These are phyloP conservation scores for Nematodospora valgi DNA, from an alignment of 805 yeast genomes.

Conservation along the genomic window DNA sequence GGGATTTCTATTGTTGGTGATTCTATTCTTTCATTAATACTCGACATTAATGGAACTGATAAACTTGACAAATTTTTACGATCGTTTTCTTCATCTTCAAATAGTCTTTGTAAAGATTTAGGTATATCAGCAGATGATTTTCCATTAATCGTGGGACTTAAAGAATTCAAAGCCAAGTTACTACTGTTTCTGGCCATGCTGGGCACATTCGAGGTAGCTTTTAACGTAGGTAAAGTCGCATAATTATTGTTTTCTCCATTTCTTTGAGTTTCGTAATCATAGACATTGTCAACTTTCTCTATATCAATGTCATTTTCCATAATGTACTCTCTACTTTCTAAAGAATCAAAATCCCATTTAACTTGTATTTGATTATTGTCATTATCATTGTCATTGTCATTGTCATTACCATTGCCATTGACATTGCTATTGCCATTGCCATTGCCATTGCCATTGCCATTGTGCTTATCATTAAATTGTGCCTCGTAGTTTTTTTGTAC, in stretches of 20 bases:
- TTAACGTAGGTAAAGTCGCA: slow-evolving; percentile 27
- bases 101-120: slow-evolving; percentile 64
- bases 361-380: slow-evolving; percentile 37
- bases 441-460: neutral
- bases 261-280: slow-evolving; percentile 14
- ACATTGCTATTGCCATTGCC: slow-evolving; percentile 1
- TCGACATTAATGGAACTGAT: slow-evolving; percentile 11
- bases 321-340: slow-evolving; percentile 70
- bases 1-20: slow-evolving; percentile 73
- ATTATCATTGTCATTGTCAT: slow-evolving; percentile 9
- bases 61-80: slow-evolving; percentile 2
- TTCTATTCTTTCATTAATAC: slow-evolving; percentile 34
- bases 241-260: slow-evolving; percentile 16
- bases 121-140: slow-evolving; percentile 52
- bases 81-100: slow-evolving; percentile 46
- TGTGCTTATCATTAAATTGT: neutral
- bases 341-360: slow-evolving; percentile 88
- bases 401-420: neutral
- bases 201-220: slow-evolving; percentile 4
- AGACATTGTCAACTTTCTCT: slow-evolving; percentile 24
- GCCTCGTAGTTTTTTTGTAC: slow-evolving; percentile 1
- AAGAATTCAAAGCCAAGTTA: slow-evolving; percentile 1
- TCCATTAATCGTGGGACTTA: neutral
- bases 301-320: slow-evolving; percentile 63
- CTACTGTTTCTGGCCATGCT: slow-evolving; percentile 2